A percentile compares a stretch with the other conserved stretches of the same genome.
Evolutionary conservation across 352 stramenopile species (phyloP).

Genomic region (Phytophthora uliginosa): DNA sequence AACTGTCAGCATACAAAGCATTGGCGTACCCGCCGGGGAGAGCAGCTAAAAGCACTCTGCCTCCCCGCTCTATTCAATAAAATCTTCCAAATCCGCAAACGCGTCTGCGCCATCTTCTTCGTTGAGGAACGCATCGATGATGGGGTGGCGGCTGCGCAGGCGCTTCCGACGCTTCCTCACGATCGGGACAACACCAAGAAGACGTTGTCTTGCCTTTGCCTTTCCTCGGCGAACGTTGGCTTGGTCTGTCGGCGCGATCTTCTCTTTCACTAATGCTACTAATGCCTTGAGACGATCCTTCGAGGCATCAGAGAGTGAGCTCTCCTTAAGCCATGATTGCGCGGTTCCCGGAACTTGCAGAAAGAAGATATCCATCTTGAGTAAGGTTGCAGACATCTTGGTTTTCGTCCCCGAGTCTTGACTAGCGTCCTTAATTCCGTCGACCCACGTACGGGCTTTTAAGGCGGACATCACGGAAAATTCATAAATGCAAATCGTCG

Average conservation of each 20-base stretch:
- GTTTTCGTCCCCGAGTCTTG: constrained; percentile 54
- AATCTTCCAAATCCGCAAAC: constrained; percentile 81
- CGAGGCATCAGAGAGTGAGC: constrained; percentile 25
- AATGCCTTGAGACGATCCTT: constrained; percentile 46
- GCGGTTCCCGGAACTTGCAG: constrained; percentile 57
- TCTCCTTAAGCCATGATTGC: constrained; percentile 50
- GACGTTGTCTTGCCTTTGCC: constrained; percentile 39
- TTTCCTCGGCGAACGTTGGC: constrained; percentile 14
- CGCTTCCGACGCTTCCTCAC: constrained; percentile 63
- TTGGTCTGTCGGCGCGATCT: constrained; percentile 36
- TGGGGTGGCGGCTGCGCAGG: constrained; percentile 73
- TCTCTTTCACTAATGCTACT: constrained; percentile 50
- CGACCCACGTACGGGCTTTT: constrained; percentile 47
- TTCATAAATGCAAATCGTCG: constrained; percentile 33
- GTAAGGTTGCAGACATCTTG: constrained; percentile 57
- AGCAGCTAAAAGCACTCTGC: constrained; percentile 4
- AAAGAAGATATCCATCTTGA: constrained; percentile 79
- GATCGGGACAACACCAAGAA: constrained; percentile 66
- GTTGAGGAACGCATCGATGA: constrained; percentile 81
- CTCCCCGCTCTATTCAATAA: constrained; percentile 63
- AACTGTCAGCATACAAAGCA: constrained; percentile 17
- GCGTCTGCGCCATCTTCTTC: constrained; percentile 79
- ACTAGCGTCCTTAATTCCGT: constrained; percentile 50
- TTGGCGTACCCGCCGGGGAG: not conserved
- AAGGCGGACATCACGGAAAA: constrained; percentile 26